Evolutionary conservation across 495 filamentous ascomycete species (phyloP).

Genomic region (Cenococcum geophilum): DNA sequence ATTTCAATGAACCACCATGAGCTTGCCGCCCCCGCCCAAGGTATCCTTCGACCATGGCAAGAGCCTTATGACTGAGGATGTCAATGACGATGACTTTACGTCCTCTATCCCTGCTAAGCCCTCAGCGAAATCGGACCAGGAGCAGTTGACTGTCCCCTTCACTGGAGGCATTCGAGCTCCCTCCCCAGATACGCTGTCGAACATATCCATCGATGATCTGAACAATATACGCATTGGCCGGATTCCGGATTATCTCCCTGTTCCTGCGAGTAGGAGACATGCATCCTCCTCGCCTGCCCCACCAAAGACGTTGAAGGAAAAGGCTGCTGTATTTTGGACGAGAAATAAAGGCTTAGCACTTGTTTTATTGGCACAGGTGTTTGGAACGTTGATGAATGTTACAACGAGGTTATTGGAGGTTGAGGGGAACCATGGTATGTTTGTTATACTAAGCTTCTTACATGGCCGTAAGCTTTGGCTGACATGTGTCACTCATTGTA

Average conservation of each 20-base stretch:
- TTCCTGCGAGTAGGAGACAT: constrained; percentile 12
- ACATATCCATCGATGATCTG: constrained; percentile 36
- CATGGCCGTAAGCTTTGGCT: background rate
- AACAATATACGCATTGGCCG: constrained; percentile 27
- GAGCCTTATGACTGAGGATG: constrained; percentile 1
- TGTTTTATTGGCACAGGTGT: constrained; percentile 72
- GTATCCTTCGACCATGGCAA: constrained; percentile 20
- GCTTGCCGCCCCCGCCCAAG: constrained; percentile 19
- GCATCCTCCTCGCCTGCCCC: constrained; percentile 28
- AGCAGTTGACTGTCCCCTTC: constrained; percentile 1
- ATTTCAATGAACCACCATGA: constrained; percentile 17
- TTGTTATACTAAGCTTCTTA: background rate
- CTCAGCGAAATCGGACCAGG: constrained; percentile 23
- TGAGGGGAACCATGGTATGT: constrained; percentile 48
- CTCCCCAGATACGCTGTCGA: constrained; percentile 36
- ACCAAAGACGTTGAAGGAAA: constrained; percentile 27
- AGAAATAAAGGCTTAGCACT: constrained; percentile 69
- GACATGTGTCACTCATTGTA: background rate
- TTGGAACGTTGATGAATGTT: constrained; percentile 84
- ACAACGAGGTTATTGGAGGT: constrained; percentile 72
- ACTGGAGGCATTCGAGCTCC: constrained; percentile 31
- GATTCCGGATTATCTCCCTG: constrained; percentile 16
- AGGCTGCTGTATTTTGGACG: constrained; percentile 32
- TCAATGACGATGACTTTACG: background rate
- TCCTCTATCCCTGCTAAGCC: constrained; percentile 11